phyloP scores from a whole-genome alignment of 1,139 yeast genomes.

The Entelexis paramagnoliae region DNA sequence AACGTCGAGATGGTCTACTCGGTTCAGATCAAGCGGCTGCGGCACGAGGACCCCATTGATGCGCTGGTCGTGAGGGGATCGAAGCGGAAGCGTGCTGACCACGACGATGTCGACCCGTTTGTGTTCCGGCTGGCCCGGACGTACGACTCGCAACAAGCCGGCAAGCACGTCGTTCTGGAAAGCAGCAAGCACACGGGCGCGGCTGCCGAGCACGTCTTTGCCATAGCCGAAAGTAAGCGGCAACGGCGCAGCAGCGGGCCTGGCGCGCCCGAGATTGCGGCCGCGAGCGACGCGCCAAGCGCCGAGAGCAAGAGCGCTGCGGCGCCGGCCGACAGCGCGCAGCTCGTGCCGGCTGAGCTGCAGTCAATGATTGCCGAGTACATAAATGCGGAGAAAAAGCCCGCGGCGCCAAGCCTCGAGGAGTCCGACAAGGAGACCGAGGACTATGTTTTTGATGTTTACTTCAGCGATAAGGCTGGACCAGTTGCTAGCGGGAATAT shows the following conservation, averaged over 20 bases:
- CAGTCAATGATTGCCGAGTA: conserved; percentile 24
- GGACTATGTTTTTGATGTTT: conserved; percentile 86
- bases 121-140: conserved; percentile 58
- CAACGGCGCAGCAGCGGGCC: neutral
- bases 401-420: neutral
- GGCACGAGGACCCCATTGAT: conserved; percentile 78
- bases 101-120: conserved; percentile 17
- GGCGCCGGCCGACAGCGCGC: neutral
- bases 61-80: conserved; percentile 40
- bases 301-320: neutral
- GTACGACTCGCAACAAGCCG: conserved; percentile 34
- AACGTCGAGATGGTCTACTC: conserved; percentile 14
- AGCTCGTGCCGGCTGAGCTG: conserved; percentile 14
- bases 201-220: neutral
- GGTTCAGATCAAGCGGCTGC: conserved; percentile 71
- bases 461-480: conserved; percentile 43
- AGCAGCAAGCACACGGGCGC: neutral
- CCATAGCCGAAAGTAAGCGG: conserved; percentile 6
- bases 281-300: neutral
- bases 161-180: conserved; percentile 7
- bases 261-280: no score
- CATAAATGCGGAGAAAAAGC: conserved; percentile 12
- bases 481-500: conserved; percentile 18
- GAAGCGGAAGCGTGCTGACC: conserved; percentile 23
- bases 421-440: conserved; percentile 34